phyloP scores from a whole-genome alignment of 805 yeast genomes.

The Metschnikowia vanudenii region DNA sequence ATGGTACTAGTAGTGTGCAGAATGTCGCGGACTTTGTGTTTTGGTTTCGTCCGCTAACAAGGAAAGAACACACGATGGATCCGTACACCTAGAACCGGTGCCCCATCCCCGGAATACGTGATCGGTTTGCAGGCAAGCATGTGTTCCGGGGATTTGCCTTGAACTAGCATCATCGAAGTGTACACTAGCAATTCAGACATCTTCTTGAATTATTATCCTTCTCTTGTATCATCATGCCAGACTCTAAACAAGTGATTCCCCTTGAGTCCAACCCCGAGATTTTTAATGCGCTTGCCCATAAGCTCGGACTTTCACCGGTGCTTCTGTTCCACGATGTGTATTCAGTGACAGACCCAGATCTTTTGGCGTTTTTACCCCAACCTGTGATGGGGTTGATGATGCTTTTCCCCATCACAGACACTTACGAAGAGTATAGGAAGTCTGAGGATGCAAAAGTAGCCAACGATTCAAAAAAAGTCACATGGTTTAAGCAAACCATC shows the following conservation, averaged over 20 bases:
- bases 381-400: slow-evolving; percentile 77
- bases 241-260: slow-evolving; percentile 58
- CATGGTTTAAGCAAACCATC: slow-evolving; percentile 86
- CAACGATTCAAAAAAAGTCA: slow-evolving; percentile 34
- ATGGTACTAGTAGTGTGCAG: background rate
- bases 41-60: slow-evolving; percentile 1
- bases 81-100: too few relatives aligned
- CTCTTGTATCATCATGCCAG: too few relatives aligned
- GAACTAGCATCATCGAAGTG: too few relatives aligned
- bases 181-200: too few relatives aligned
- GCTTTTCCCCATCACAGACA: slow-evolving; percentile 73
- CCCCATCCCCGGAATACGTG: too few relatives aligned
- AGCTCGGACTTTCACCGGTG: slow-evolving; percentile 62
- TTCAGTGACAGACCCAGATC: slow-evolving; percentile 80
- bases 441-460: slow-evolving; percentile 37
- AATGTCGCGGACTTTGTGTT: background rate
- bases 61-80: background rate
- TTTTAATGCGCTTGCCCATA: slow-evolving; percentile 65
- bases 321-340: slow-evolving; percentile 76
- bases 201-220: too few relatives aligned
- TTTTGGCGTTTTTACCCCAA: slow-evolving; percentile 75
- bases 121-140: too few relatives aligned
- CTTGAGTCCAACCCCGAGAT: slow-evolving; percentile 88
- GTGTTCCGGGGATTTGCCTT: too few relatives aligned
- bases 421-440: slow-evolving; percentile 53